A percentile compares a stretch with the other conserved stretches of the same genome.
These are phyloP conservation scores for Lagenidium sp. DNA, from an alignment of 352 stramenopile genomes.

Conservation along the genomic window DNA sequence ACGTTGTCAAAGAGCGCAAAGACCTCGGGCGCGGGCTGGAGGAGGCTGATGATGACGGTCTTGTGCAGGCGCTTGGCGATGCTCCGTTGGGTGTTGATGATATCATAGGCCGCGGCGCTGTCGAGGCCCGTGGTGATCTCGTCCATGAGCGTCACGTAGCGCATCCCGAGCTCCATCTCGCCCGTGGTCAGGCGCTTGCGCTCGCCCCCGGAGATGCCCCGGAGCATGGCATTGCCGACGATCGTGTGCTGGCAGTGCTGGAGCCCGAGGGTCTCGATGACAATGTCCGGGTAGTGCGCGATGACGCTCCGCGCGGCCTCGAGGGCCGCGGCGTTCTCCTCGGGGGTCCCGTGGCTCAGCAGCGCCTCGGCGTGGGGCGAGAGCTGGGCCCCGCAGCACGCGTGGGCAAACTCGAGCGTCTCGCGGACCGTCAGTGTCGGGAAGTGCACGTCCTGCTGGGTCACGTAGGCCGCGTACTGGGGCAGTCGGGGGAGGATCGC, in stretches of 20 bases:
- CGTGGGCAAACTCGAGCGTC: constrained; percentile 46
- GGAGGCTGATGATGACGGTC: constrained; percentile 66
- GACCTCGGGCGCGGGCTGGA: constrained; percentile 90
- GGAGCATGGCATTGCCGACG: constrained; percentile 41
- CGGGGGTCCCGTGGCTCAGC: constrained; percentile 22
- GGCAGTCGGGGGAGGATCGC: constrained; percentile 26
- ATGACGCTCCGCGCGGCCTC: constrained; percentile 22
- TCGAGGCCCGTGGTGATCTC: constrained; percentile 62
- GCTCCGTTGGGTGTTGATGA: constrained; percentile 31
- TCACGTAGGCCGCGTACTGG: constrained; percentile 43
- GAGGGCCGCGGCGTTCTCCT: constrained; percentile 35
- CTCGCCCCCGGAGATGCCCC: constrained; percentile 56
- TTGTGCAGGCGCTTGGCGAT: constrained; percentile 34
- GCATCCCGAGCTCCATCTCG: constrained; percentile 72
- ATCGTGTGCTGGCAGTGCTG: constrained; percentile 48
- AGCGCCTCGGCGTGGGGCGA: constrained; percentile 17
- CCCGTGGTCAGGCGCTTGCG: constrained; percentile 54
- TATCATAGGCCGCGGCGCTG: constrained; percentile 43
- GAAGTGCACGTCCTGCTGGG: constrained; percentile 35
- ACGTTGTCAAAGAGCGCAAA: constrained; percentile 92
- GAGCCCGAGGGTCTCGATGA: constrained; percentile 40
- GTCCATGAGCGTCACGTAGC: constrained; percentile 74
- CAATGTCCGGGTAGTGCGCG: constrained; percentile 44
- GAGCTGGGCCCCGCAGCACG: constrained; percentile 35
- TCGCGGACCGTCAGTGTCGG: constrained; percentile 38